Base-by-base conservation (phyloP, 441 rosid species). In the Pelargonium australe region DNA sequence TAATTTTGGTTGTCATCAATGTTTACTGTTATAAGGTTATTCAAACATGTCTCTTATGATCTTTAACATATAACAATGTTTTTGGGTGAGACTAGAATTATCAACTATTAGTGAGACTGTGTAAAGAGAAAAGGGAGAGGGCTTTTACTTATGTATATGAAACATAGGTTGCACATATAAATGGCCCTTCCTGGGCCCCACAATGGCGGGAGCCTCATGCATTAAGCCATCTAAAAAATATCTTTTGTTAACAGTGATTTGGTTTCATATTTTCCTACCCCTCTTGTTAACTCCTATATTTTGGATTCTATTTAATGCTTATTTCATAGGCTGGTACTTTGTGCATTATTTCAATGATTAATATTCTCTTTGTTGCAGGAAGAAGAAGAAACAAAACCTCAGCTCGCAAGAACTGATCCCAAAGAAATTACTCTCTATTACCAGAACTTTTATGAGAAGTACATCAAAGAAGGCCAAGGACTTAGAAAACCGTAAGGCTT, bases 371-470 rank as follows among this genome's bases (percentile, higher is more conserved):
- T 75, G 55, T 61, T 78, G 74, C 73, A 95, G 99, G 96, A 89
- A 75, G 95, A 89, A 76, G 78, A 41, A 8, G 87, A 71, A 74
- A 82, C 94, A 12, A 0, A 0, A 37, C 84, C 53, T 62, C 63
- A 1, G 70, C 84, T 86, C 72, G 95, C 87, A n/a, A 77, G 40
- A 67, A 79, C 0, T 68, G 96, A 92, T 77, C 89, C 87, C 9
- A 80, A n/a, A 70, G 98, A 89, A 84, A 88, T 95, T 58, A 93
- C 82, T 74, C 3, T 71, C 71, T 95, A 63, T 74, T 95, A 90
- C 79, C 84, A 82, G 81, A 77, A 75, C 19, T 92, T 85, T 75
- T 95, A 84, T 65, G 77, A 77, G 78, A 64, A 81, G 0, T 80
- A 92, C 40, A 85, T 95, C 70, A 79, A 73, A 81, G 83, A 80